Base-by-base conservation (phyloP, 2,329 filamentous ascomycete species). In the Rhinocladiella mackenziei region DNA sequence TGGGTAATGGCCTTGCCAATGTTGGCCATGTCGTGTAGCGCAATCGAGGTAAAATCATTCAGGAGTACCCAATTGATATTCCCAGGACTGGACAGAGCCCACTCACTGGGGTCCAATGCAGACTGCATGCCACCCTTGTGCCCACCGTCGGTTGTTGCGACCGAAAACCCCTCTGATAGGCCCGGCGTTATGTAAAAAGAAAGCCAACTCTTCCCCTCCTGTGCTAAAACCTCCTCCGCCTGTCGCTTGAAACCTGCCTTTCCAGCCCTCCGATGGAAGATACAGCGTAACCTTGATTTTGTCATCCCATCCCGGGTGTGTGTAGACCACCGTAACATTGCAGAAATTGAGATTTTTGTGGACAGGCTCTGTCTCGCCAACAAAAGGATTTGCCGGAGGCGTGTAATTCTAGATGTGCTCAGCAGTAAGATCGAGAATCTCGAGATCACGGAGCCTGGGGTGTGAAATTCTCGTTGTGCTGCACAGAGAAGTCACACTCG, bases 31-130 rank as follows among this genome's bases (percentile, higher is more conserved):
- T 69, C 66, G 33, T 64, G 53, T 3, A 65, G 31, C 1, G 60
- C 56, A 3, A 56, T 50, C 6, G 58, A 58, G 1, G 61, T 61
- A 34, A 65, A 69, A 36, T 68, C 59, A 23, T 61, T 49, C 6
- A 69, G 43, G 1, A 57, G 44, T 23, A 57, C 45, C 44, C 57
- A 52, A 38, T 68, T 62, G 1, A 66, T 55, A 18, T 65, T 64
- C 5, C 64, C 66, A 4, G 63, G 57, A n/a, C 63, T 56, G 19
- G 62, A 53, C 3, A 68, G 53, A 1, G 66, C 69, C 70, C 71
- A 73, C 7, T 7, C 11, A 11, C 23, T 26, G 7, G 23, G 23
- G 11, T 26, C 23, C n/a, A n/a, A n/a, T n/a, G n/a, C n/a, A n/a
- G n/a, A n/a, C n/a, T n/a, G n/a, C n/a, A n/a, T n/a, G 11, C 11